These are phyloP conservation scores for Aspergillus fumigatiaffinis DNA, from an alignment of 2,329 filamentous ascomycete genomes.

Conservation along the genomic window DNA sequence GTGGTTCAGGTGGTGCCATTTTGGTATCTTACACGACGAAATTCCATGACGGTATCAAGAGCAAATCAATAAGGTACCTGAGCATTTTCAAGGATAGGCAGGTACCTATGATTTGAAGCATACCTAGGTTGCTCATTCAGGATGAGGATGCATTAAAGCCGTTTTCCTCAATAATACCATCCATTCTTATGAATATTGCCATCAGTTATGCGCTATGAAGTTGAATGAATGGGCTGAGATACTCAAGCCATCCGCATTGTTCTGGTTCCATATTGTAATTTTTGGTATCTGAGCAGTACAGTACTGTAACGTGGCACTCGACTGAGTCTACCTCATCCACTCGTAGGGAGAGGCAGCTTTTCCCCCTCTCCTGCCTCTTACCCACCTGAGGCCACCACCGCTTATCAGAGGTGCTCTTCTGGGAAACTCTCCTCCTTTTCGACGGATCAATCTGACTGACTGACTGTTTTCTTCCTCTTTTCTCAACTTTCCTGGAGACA, in stretches of 20 bases:
- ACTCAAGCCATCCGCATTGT: background rate
- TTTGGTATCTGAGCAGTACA: background rate
- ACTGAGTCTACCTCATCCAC: too few relatives aligned
- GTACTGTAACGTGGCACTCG: background rate
- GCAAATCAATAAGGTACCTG: too few relatives aligned
- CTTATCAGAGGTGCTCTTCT: conserved; percentile 12
- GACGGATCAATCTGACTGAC: background rate
- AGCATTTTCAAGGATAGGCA: background rate
- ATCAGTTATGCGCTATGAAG: background rate
- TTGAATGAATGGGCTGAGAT: background rate
- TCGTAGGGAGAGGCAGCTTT: background rate
- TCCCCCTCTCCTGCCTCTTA: background rate
- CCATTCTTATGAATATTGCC: background rate
- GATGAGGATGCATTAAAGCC: background rate
- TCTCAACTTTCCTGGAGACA: background rate
- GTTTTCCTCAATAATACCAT: background rate
- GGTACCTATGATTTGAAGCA: background rate
- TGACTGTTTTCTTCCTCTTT: background rate
- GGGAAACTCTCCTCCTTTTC: conserved; percentile 3
- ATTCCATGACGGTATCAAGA: background rate
- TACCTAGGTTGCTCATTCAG: too few relatives aligned
- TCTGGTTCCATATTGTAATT: background rate
- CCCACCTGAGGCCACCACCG: conserved; percentile 4
- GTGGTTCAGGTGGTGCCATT: background rate
- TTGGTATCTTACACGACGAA: background rate